Percentiles rank a stretch among this genome's conserved stretches.
Evolutionary conservation across 768 basidiomycete genomes (phyloP).

Genomic region (Lenzites betulinus): DNA sequence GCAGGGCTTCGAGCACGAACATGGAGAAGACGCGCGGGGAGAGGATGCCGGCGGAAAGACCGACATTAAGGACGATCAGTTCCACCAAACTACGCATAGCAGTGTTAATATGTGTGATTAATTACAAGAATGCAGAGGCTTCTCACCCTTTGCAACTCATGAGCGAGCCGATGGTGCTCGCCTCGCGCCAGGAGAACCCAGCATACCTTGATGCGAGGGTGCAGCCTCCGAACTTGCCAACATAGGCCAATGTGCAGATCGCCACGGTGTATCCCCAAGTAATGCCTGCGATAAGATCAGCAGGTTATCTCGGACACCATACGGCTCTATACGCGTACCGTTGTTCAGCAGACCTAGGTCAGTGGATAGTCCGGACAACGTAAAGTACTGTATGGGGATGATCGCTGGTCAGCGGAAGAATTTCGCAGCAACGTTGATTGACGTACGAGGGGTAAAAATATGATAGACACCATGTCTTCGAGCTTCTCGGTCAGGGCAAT

Average conservation of each 20-base stretch:
- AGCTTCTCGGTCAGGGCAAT: slow-evolving; percentile 91
- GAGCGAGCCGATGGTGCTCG: slow-evolving; percentile 81
- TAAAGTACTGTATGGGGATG: slow-evolving; percentile 71
- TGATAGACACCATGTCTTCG: slow-evolving; percentile 92
- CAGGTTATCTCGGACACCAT: neutral
- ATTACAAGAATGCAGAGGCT: neutral
- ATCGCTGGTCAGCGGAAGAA: neutral
- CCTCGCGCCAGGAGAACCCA: slow-evolving; percentile 80
- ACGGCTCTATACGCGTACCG: slow-evolving; percentile 40
- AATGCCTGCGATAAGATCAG: slow-evolving; percentile 44
- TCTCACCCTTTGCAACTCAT: slow-evolving; percentile 94
- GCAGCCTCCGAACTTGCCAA: slow-evolving; percentile 90
- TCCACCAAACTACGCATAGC: slow-evolving; percentile 67
- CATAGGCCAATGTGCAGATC: slow-evolving; percentile 76
- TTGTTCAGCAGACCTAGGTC: slow-evolving; percentile 82
- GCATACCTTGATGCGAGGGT: slow-evolving; percentile 62
- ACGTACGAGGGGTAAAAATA: slow-evolving; percentile 83
- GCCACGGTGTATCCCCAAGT: slow-evolving; percentile 90
- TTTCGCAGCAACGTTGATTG: neutral
- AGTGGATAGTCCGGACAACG: slow-evolving; percentile 87
- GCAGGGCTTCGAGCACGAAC: slow-evolving; percentile 87
- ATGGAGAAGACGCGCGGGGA: slow-evolving; percentile 80
- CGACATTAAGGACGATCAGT: slow-evolving; percentile 95
- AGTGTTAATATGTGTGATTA: neutral
- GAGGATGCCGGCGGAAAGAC: slow-evolving; percentile 78